phyloP scores from a whole-genome alignment of 1,139 yeast genomes.

The Pichia sp. region DNA sequence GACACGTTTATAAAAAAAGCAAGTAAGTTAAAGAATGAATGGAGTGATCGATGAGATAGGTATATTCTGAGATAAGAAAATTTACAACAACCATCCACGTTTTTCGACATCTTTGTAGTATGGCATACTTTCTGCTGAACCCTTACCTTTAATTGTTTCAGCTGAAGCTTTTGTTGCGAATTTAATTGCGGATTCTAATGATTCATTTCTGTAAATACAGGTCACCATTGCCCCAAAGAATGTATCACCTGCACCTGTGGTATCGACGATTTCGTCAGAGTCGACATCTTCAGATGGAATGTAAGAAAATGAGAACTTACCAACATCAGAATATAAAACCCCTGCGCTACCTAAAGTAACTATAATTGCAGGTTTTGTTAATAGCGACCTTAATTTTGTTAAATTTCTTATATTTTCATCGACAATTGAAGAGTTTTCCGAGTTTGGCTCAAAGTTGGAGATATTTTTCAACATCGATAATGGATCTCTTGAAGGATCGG shows the following conservation, averaged over 20 bases:
- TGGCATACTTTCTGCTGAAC: constrained; percentile 93
- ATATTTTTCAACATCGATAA: constrained; percentile 23
- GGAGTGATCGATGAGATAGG: no score
- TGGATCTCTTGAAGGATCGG: constrained; percentile 10
- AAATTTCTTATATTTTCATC: constrained; percentile 5
- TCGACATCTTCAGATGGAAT: constrained; percentile 42
- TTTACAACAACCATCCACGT: constrained; percentile 21
- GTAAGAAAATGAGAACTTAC: constrained; percentile 26
- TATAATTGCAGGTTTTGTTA: constrained; percentile 41
- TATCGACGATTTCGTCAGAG: constrained; percentile 58
- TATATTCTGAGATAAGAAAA: no score
- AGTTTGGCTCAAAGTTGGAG: constrained; percentile 17
- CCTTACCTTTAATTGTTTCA: constrained; percentile 72
- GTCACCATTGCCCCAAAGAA: constrained; percentile 81
- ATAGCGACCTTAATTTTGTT: constrained; percentile 18
- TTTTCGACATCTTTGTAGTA: constrained; percentile 35
- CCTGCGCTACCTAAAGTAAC: constrained; percentile 85
- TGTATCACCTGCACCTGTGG: constrained; percentile 98
- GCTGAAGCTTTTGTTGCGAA: constrained; percentile 82
- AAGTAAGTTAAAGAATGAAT: no score
- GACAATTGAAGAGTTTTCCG: constrained; percentile 19
- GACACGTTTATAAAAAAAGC: no score
- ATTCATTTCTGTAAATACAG: constrained; percentile 47
- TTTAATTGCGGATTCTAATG: constrained; percentile 49
- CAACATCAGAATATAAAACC: constrained; percentile 40